phyloP scores from a whole-genome alignment of 2,329 filamentous ascomycete genomes.

The Pseudogymnoascus pannorum region DNA sequence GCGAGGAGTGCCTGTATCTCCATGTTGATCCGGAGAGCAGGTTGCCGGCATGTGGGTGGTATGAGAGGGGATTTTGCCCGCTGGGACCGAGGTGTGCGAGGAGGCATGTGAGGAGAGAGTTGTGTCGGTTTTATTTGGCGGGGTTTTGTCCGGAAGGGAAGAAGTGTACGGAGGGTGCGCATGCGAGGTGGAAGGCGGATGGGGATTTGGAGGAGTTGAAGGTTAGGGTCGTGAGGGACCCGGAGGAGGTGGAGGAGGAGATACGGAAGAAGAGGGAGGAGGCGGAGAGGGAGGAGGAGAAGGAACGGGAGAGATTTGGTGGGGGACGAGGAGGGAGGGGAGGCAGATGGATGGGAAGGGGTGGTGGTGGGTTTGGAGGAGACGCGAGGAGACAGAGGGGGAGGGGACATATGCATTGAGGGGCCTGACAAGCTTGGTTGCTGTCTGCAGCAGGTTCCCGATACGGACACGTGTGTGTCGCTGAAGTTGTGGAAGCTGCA shows the following conservation, averaged over 20 bases:
- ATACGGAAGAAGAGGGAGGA: conserved; percentile 47
- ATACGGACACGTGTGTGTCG: not conserved
- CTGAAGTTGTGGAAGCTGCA: not conserved
- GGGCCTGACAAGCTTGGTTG: not conserved
- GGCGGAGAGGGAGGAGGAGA: conserved; percentile 44
- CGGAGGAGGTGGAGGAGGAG: conserved; percentile 48
- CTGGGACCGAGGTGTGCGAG: conserved; percentile 81
- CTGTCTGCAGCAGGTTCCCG: not conserved
- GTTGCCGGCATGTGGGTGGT: conserved; percentile 77
- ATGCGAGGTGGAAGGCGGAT: conserved; percentile 68
- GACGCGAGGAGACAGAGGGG: conserved; percentile 16
- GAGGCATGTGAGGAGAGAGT: conserved; percentile 73
- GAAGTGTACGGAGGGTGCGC: conserved; percentile 70
- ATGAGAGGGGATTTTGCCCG: conserved; percentile 90
- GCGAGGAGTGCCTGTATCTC: conserved; percentile 90
- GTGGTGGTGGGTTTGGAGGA: conserved; percentile 21
- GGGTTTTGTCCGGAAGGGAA: conserved; percentile 89
- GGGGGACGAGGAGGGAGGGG: conserved; percentile 29
- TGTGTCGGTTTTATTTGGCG: conserved; percentile 82
- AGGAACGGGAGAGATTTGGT: conserved; percentile 32
- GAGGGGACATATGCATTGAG: conserved; percentile 20
- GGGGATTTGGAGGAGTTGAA: conserved; percentile 68
- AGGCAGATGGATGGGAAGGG: conserved; percentile 19
- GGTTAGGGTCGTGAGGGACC: conserved; percentile 57
- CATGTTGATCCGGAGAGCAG: conserved; percentile 80